A percentile compares a stretch with the other conserved stretches of the same genome.
Evolutionary conservation across 129 eudicot genomes (phyloP).

Genomic region (Ambrosia artemisiifolia): DNA sequence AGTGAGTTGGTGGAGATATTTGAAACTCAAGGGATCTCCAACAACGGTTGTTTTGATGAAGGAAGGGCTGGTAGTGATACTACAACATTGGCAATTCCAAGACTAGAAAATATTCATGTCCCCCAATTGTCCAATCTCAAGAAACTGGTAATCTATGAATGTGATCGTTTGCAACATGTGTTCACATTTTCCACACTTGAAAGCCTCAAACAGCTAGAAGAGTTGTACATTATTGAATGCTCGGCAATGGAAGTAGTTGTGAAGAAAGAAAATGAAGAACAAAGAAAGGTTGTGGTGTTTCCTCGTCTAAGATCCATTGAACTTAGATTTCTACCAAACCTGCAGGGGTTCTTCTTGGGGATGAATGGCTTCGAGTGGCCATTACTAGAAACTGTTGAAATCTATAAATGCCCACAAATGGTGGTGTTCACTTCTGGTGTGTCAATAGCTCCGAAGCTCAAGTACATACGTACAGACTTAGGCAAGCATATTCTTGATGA

Average conservation of each 20-base stretch:
- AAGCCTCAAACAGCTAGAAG: not conserved
- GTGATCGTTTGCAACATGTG: not conserved
- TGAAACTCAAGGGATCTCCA: not conserved
- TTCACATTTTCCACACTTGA: slow-evolving; percentile 13
- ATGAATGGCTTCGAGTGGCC: slow-evolving; percentile 8
- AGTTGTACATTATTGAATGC: not conserved
- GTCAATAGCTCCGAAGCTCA: slow-evolving; percentile 4
- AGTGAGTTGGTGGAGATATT: not conserved
- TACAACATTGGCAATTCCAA: not conserved
- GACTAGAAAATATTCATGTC: not conserved
- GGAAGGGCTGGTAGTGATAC: not conserved
- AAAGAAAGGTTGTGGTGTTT: slow-evolving; percentile 7
- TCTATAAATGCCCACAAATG: not conserved
- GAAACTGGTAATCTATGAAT: not conserved
- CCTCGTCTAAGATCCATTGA: not conserved
- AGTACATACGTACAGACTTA: not conserved
- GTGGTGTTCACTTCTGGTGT: not conserved
- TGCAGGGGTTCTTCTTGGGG: slow-evolving; percentile 14
- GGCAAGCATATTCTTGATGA: not conserved
- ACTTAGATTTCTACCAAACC: not conserved
- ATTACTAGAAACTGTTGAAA: not conserved
- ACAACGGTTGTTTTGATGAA: not conserved
- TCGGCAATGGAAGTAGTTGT: slow-evolving; percentile 9
- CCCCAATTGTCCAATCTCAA: not conserved
- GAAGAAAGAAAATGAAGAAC: slow-evolving; percentile 3